These are phyloP conservation scores for Clonostachys byssicola DNA, from an alignment of 2,329 filamentous ascomycete species.

Conservation along the genomic window DNA sequence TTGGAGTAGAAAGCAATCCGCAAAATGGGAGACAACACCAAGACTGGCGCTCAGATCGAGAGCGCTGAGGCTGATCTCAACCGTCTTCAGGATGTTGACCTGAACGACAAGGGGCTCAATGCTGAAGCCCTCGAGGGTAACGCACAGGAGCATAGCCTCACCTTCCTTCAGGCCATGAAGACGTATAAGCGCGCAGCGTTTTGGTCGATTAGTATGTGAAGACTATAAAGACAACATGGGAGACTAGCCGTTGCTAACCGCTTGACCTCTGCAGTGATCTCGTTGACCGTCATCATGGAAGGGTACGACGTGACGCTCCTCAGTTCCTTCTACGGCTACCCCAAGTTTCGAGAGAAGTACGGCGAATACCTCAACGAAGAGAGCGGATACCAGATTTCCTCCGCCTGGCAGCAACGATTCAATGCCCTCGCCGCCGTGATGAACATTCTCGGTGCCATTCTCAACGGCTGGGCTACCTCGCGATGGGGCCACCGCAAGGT, in stretches of 20 bases:
- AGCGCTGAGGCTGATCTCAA: constrained; percentile 18
- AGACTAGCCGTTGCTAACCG: background rate
- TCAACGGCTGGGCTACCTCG: constrained; percentile 35
- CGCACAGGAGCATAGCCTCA: constrained; percentile 27
- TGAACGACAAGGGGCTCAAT: constrained; percentile 29
- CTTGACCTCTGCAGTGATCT: constrained; percentile 24
- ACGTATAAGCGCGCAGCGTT: constrained; percentile 33
- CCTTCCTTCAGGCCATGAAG: constrained; percentile 25
- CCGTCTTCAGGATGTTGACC: constrained; percentile 22
- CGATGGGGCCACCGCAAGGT: constrained; percentile 37
- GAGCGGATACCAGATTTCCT: constrained; percentile 38
- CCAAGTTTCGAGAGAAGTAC: constrained; percentile 30
- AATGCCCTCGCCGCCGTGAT: constrained; percentile 24
- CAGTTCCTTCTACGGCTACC: constrained; percentile 40
- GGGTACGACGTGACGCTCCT: constrained; percentile 44
- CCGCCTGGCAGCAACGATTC: constrained; percentile 47
- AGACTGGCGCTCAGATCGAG: constrained; percentile 13
- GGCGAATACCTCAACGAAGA: constrained; percentile 25
- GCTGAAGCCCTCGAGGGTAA: constrained; percentile 28
- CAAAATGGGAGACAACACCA: no score
- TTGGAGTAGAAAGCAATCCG: no score
- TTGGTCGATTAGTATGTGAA: constrained; percentile 29
- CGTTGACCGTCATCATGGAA: constrained; percentile 44
- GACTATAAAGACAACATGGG: no score
- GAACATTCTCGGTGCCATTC: constrained; percentile 31